Conservation (phyloP, 768 basidiomycete genomes). For the Grammothele lineata region DNA sequence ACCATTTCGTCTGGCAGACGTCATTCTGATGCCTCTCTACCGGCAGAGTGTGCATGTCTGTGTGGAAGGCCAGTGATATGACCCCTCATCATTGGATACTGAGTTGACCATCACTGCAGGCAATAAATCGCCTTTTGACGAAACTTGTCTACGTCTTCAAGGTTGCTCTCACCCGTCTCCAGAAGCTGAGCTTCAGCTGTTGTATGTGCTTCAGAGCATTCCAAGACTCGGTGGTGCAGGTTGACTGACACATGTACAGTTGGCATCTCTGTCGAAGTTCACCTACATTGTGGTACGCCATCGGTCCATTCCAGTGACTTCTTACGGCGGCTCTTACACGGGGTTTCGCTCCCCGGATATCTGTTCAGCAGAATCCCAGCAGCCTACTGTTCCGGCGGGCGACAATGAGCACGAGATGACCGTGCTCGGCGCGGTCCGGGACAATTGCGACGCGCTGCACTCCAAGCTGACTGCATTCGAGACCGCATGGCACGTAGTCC, state of each 20-base stretch:
- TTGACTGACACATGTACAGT: constrained; percentile 6
- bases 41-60: constrained; percentile 22
- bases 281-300: constrained; percentile 13
- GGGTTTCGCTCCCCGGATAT: too few relatives aligned
- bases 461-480: constrained; percentile 23
- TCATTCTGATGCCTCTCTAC: too few relatives aligned
- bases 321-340: too few relatives aligned
- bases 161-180: constrained; percentile 20
- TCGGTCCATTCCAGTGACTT: too few relatives aligned
- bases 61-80: constrained; percentile 20
- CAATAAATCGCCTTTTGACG: constrained; percentile 15
- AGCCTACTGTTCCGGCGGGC: too few relatives aligned
- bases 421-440: constrained; percentile 6
- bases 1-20: too few relatives aligned
- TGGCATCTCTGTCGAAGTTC: constrained; percentile 17
- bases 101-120: constrained; percentile 8
- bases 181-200: constrained; percentile 21
- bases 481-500: constrained; percentile 26
- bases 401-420: constrained; percentile 10
- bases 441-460: constrained; percentile 19
- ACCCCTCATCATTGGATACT: neutral
- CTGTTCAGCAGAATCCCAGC: too few relatives aligned
- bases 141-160: constrained; percentile 21
- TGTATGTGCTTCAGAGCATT: neutral
- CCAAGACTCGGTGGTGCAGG: too few relatives aligned